A percentile compares a stretch with the other conserved stretches of the same genome.
These are phyloP conservation scores for Aureobasidium melanogenum DNA, from an alignment of 2,329 filamentous ascomycete species.

Conservation along the genomic window DNA sequence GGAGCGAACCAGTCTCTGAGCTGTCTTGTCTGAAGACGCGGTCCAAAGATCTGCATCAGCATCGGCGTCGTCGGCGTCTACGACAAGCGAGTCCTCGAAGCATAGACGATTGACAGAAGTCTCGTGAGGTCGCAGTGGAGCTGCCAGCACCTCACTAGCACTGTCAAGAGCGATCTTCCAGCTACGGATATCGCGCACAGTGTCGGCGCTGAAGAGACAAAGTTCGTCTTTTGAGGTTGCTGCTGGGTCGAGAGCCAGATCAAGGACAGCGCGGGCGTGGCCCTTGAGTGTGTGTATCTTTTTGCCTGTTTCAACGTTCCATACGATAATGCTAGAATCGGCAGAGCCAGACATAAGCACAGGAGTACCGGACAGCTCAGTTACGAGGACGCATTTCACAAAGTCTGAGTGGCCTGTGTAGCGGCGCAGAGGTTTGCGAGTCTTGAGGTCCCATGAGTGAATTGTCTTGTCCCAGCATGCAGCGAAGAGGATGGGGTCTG, in stretches of 20 bases:
- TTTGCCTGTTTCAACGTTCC: conserved; percentile 61
- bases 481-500: conserved; percentile 57
- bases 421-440: conserved; percentile 45
- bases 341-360: conserved; percentile 39
- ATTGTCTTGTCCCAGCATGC: conserved; percentile 92
- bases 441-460: conserved; percentile 70
- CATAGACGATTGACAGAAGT: conserved; percentile 78
- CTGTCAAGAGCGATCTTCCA: conserved; percentile 55
- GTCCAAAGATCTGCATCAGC: conserved; percentile 75
- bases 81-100: conserved; percentile 46
- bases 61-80: conserved; percentile 16
- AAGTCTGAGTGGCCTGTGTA: conserved; percentile 78
- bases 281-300: conserved; percentile 72
- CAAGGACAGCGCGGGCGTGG: conserved; percentile 67
- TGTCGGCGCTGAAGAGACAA: conserved; percentile 66
- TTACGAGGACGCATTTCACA: conserved; percentile 68
- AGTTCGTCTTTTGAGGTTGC: conserved; percentile 38
- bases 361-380: conserved; percentile 52
- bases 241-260: conserved; percentile 65
- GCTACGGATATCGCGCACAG: conserved; percentile 55
- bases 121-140: conserved; percentile 68
- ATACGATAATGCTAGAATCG: conserved; percentile 55
- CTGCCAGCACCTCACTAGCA: conserved; percentile 46
- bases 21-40: conserved; percentile 81
- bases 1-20: conserved; percentile 65